Conservation (phyloP, 225 moss, liverwort and hornwort species). For the Antitrichia curtipendula region DNA sequence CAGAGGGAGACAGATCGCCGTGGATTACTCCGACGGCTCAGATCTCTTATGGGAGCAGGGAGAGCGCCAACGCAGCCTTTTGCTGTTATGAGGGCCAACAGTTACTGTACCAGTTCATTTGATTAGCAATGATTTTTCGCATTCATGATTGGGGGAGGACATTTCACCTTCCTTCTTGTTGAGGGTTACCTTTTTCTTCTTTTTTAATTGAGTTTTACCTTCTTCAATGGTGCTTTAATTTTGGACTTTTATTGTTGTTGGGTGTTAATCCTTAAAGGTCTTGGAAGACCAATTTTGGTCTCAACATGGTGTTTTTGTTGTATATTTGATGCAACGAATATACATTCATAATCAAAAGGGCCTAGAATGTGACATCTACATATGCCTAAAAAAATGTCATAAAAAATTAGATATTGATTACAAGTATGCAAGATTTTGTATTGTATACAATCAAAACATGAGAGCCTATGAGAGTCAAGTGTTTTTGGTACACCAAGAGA, state of each 20-base stretch:
- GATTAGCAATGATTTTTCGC: neutral
- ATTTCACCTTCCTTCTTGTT: neutral
- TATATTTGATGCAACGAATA: no score
- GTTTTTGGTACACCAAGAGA: neutral
- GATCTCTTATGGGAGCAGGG: neutral
- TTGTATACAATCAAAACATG: neutral
- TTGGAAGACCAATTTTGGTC: neutral
- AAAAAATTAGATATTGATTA: neutral
- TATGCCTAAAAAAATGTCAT: neutral
- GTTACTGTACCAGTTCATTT: neutral
- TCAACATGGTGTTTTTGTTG: neutral
- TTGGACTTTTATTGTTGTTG: neutral
- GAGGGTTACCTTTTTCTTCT: no score
- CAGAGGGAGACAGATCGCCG: neutral
- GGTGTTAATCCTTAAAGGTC: neutral
- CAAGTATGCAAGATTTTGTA: neutral
- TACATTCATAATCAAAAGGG: neutral
- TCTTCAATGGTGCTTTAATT: neutral
- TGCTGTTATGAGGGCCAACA: neutral
- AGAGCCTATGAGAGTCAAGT: neutral
- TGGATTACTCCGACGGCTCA: neutral
- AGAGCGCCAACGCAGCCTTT: neutral
- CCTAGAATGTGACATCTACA: fast-evolving
- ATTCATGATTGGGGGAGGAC: neutral
- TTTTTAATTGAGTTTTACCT: neutral